Percentiles rank a stretch among this genome's conserved stretches.
phyloP scores from a whole-genome alignment of 768 basidiomycete genomes.

The Suillus variegatus region DNA sequence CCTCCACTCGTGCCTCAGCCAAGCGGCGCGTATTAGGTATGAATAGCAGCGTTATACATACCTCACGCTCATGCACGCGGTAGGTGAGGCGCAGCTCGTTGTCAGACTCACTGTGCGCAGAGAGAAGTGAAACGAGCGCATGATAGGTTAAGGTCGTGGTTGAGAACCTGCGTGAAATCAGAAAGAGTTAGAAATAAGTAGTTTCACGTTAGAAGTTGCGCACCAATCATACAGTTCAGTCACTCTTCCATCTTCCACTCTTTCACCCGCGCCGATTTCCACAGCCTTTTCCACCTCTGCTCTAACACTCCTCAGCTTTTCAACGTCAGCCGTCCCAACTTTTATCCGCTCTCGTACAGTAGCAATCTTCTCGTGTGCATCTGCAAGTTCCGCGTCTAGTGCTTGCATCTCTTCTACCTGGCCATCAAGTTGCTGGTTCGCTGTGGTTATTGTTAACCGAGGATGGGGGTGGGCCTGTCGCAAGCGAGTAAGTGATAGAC shows the following conservation, averaged over 20 bases:
- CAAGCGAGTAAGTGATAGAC: conserved; percentile 76
- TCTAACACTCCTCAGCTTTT: conserved; percentile 50
- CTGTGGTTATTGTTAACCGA: conserved; percentile 74
- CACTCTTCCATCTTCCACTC: conserved; percentile 41
- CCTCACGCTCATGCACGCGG: conserved; percentile 39
- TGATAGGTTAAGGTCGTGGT: conserved; percentile 68
- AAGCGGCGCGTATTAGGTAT: conserved; percentile 68
- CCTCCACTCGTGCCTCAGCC: conserved; percentile 58
- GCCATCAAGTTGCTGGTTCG: conserved; percentile 69
- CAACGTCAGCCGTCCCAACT: conserved; percentile 32
- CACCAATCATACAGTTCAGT: conserved; percentile 73
- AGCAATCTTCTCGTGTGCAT: conserved; percentile 49
- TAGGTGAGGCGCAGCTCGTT: conserved; percentile 80
- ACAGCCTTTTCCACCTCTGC: conserved; percentile 67
- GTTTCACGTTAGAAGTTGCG: conserved; percentile 19
- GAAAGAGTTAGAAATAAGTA: neutral
- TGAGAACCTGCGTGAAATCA: conserved; percentile 55
- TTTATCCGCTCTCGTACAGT: conserved; percentile 65
- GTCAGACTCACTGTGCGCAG: conserved; percentile 62
- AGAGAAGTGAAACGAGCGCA: conserved; percentile 58
- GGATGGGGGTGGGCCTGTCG: conserved; percentile 81
- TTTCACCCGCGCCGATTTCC: conserved; percentile 55
- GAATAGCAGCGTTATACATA: conserved; percentile 64
- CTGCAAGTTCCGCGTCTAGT: conserved; percentile 66
- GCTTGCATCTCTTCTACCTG: conserved; percentile 82